Evolutionary conservation across 2,329 filamentous ascomycete genomes (phyloP).

Genomic region (Myotisia sp.): DNA sequence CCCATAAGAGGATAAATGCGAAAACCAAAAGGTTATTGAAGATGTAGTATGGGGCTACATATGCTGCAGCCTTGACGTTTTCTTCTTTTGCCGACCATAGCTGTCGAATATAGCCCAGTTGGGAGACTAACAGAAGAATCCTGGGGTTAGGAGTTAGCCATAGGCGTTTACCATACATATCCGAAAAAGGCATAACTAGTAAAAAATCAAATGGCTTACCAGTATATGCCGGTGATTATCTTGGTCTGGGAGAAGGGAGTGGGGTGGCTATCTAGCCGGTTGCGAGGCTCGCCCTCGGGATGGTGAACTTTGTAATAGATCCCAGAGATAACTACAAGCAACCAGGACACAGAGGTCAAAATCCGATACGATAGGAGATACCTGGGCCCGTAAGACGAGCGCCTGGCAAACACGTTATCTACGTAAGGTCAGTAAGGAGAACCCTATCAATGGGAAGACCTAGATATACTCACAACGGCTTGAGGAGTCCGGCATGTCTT

Average conservation of each 20-base stretch:
- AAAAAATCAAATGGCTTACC: conserved; percentile 35
- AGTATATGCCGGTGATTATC: conserved; percentile 55
- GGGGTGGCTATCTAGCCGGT: conserved; percentile 49
- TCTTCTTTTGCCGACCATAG: conserved; percentile 56
- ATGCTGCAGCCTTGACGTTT: conserved; percentile 54
- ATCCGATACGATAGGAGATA: conserved; percentile 61
- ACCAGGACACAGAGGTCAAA: conserved; percentile 58
- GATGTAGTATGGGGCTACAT: conserved; percentile 74
- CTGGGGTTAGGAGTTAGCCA: conserved; percentile 31
- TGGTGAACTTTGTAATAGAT: conserved; percentile 58
- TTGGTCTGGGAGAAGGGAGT: conserved; percentile 66
- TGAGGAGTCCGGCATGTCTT: too few relatives aligned
- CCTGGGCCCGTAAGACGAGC: conserved; percentile 48
- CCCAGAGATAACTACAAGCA: conserved; percentile 55
- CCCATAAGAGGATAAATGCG: conserved; percentile 71
- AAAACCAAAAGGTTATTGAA: conserved; percentile 72
- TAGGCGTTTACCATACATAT: neutral
- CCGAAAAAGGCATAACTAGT: neutral
- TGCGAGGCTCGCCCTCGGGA: conserved; percentile 57
- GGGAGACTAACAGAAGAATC: conserved; percentile 59
- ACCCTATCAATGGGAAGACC: too few relatives aligned
- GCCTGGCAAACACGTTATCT: conserved; percentile 66
- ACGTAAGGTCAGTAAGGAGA: too few relatives aligned
- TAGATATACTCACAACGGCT: too few relatives aligned
- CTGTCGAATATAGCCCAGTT: conserved; percentile 60